phyloP scores from a whole-genome alignment of 257 asterid genomes.

The Lavandula angustifolia region DNA sequence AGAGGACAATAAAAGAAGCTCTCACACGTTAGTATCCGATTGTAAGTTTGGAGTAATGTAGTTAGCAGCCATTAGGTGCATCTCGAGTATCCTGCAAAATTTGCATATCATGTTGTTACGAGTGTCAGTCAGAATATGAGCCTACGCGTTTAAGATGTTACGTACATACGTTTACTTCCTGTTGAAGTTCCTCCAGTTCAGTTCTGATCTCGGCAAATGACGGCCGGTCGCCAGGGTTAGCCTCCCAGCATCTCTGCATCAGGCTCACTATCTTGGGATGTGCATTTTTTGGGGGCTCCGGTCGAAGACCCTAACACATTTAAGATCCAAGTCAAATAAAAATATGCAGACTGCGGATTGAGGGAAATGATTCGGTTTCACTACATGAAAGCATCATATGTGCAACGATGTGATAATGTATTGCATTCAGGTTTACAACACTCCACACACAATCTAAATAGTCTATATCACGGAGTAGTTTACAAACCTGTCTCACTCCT shows the following conservation, averaged over 20 bases:
- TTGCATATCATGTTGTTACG: background rate
- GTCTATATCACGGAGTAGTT: background rate
- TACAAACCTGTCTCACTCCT: conserved; percentile 88
- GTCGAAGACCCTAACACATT: conserved; percentile 78
- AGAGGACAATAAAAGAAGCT: conserved; percentile 9
- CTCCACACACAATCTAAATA: background rate
- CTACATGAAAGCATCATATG: background rate
- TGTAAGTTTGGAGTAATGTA: conserved; percentile 15
- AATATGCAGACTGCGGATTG: background rate
- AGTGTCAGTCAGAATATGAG: background rate
- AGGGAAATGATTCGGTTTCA: background rate
- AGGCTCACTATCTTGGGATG: conserved; percentile 66
- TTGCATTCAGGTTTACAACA: background rate
- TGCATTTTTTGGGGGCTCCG: conserved; percentile 62
- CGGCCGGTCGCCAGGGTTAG: conserved; percentile 68
- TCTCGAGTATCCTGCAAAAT: conserved; percentile 45
- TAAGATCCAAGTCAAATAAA: background rate
- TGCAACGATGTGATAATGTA: background rate
- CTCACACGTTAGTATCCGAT: conserved; percentile 37
- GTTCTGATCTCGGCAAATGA: conserved; percentile 58
- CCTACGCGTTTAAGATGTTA: background rate
- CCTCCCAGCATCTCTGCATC: conserved; percentile 91
- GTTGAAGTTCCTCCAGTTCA: conserved; percentile 68
- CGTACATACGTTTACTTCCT: conserved; percentile 53
- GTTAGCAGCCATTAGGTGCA: conserved; percentile 43